These are phyloP conservation scores for Umbelopsis ramanniana DNA, from an alignment of 192 early-diverging fungal genomes.

Conservation along the genomic window DNA sequence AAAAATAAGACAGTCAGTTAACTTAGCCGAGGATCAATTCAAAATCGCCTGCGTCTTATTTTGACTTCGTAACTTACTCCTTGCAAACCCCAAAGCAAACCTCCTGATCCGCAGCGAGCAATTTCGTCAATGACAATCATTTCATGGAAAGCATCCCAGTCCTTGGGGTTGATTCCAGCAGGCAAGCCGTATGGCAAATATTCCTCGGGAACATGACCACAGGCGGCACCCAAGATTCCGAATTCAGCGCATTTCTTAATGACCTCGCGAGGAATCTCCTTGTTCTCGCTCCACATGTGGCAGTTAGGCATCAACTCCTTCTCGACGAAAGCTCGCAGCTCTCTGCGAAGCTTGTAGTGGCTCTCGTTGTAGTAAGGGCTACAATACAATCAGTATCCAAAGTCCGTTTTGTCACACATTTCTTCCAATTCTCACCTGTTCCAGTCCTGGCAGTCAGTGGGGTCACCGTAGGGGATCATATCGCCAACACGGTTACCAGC, in stretches of 20 bases:
- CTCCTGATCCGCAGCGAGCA: conserved; percentile 78
- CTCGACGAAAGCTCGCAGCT: conserved; percentile 72
- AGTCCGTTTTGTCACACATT: neutral
- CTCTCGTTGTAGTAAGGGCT: conserved; percentile 82
- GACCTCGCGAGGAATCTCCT: conserved; percentile 69
- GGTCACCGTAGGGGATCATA: conserved; percentile 76
- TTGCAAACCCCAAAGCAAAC: conserved; percentile 77
- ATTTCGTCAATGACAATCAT: conserved; percentile 82
- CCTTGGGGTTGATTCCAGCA: conserved; percentile 51
- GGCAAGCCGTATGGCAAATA: conserved; percentile 45
- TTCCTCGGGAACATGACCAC: conserved; percentile 53
- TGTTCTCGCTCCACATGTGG: conserved; percentile 83
- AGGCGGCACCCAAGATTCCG: conserved; percentile 69
- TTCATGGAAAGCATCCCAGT: conserved; percentile 76
- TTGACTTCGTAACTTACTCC: conserved; percentile 39
- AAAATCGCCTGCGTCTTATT: neutral
- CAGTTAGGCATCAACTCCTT: conserved; percentile 78
- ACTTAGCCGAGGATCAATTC: neutral
- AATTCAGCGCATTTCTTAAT: conserved; percentile 70
- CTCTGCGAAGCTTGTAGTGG: conserved; percentile 66
- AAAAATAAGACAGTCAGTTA: neutral
- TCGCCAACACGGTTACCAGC: conserved; percentile 63
- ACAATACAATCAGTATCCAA: conserved; percentile 6
- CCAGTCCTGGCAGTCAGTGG: conserved; percentile 69
- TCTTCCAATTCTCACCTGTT: conserved; percentile 29